Percentiles rank a stretch among this genome's conserved stretches.
Evolutionary conservation across 495 filamentous ascomycete species (phyloP).

Genomic region (Polyplosphaeria fusca): DNA sequence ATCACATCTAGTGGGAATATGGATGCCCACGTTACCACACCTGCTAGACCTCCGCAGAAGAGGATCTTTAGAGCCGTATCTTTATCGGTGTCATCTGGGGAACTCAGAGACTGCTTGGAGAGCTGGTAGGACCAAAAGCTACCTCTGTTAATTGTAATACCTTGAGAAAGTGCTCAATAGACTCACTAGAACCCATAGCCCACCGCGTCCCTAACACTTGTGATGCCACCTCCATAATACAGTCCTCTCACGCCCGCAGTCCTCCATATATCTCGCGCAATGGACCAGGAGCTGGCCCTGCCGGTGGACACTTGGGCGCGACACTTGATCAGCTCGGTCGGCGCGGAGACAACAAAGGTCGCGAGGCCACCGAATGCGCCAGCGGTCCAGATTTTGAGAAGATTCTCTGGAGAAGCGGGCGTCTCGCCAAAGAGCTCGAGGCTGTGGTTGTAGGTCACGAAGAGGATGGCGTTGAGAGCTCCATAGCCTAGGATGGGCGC

Average conservation of each 20-base stretch:
- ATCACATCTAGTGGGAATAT: slow-evolving; percentile 86
- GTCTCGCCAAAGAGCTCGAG: slow-evolving; percentile 51
- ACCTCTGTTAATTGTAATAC: not conserved
- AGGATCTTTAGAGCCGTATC: slow-evolving; percentile 61
- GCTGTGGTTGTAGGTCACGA: slow-evolving; percentile 78
- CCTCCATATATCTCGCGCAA: slow-evolving; percentile 59
- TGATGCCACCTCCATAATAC: slow-evolving; percentile 74
- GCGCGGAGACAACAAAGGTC: slow-evolving; percentile 75
- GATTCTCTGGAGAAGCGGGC: slow-evolving; percentile 29
- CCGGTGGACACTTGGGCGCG: slow-evolving; percentile 59
- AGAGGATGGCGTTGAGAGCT: slow-evolving; percentile 82
- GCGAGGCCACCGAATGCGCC: slow-evolving; percentile 75
- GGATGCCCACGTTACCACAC: slow-evolving; percentile 78
- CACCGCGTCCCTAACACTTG: slow-evolving; percentile 74
- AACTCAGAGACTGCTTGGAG: slow-evolving; percentile 52
- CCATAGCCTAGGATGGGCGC: slow-evolving; percentile 85
- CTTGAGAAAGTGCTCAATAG: not conserved
- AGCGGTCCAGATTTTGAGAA: slow-evolving; percentile 65
- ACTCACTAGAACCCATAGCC: slow-evolving; percentile 88
- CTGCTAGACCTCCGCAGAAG: slow-evolving; percentile 80
- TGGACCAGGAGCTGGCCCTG: slow-evolving; percentile 50
- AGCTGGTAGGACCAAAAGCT: slow-evolving; percentile 86
- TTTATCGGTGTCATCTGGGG: slow-evolving; percentile 41
- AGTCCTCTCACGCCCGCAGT: slow-evolving; percentile 65
- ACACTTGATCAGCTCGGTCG: slow-evolving; percentile 86